Percentiles rank a stretch among this genome's conserved stretches.
Conservation (phyloP, 2,329 filamentous ascomycete species). For the Plenodomus biglobosus region DNA sequence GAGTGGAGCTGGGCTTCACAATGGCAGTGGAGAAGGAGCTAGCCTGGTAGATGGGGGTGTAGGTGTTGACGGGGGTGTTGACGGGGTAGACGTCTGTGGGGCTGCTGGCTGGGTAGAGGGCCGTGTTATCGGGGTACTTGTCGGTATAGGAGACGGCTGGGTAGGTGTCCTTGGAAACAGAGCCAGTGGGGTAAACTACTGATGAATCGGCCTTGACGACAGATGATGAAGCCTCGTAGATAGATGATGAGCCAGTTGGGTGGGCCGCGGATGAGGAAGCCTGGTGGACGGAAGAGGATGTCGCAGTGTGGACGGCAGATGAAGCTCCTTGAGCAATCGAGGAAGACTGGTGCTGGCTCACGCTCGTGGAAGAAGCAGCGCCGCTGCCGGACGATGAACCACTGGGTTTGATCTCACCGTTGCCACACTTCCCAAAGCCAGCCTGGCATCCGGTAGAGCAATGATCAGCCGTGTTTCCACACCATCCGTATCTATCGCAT, state of each 20-base stretch:
- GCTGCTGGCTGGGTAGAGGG: too few relatives aligned
- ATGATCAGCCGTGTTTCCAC: conserved; percentile 30
- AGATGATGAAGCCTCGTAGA: not conserved
- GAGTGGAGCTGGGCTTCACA: conserved; percentile 16
- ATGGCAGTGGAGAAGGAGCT: conserved; percentile 7
- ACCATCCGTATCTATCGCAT: conserved; percentile 38
- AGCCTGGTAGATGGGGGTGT: not conserved
- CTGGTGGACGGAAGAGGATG: conserved; percentile 14
- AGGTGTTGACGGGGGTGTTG: not conserved
- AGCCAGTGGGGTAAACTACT: not conserved
- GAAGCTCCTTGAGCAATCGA: conserved; percentile 11
- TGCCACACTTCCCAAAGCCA: conserved; percentile 16
- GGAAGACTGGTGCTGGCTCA: conserved; percentile 9
- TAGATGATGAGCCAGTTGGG: too few relatives aligned
- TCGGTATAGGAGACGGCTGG: not conserved
- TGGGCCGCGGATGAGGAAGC: conserved; percentile 1
- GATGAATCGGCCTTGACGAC: not conserved
- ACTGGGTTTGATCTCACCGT: not conserved
- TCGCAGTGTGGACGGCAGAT: conserved; percentile 8
- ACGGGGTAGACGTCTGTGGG: too few relatives aligned
- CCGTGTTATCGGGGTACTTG: not conserved
- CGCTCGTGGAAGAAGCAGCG: not conserved
- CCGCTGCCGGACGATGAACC: not conserved
- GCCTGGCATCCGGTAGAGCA: conserved; percentile 30
- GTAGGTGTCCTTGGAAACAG: conserved; percentile 7